Evolutionary conservation across 2,329 filamentous ascomycete species (phyloP), one percentile per base, ranked within the genome.

Genomic region (Camptophora hylomeconis): DNA sequence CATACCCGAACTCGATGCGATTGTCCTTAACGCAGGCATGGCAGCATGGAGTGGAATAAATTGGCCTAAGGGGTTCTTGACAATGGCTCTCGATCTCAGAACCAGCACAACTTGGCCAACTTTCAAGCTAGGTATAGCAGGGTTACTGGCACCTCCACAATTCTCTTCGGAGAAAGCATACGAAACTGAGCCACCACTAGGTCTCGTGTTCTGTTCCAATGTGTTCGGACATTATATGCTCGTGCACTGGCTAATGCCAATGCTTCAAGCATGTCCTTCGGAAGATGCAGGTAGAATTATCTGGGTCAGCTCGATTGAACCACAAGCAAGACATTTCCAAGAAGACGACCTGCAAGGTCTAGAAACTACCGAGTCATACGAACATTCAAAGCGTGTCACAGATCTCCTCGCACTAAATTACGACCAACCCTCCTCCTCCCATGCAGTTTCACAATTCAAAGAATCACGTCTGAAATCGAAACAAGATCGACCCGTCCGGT

Each of bases 221-320:
- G 69, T 93, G 17, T 95, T 98, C 49, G 89, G 89, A 0, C 89
- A 98, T 58, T 95, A 98, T 51, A 59, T 94, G 47, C 72, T 98
- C 14, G 72, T 72, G 10, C 86, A 93, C 52, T 73, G 77, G 47
- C 66, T 95, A 7, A 67, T 79, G 41, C 78, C 82, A 0, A 61
- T 94, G 7, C 66, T 98, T 43, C 58, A 61, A 45, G 60, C 71
- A 28, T 44, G 46, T 21, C 39, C 54, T 32, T 39, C 54, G 20
- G 48, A 60, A 3, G 32, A 55, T 1, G 49, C 51, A 3, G 80
- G 74, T 6, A 72, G 83, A 28, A 67, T 98, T 29, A 69, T 95
- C 39, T 95, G 87, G 86, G 73, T 84, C 7, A 80, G 78, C 38
- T 92, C 80, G 46, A 58, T 94, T 26, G 86, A 93, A 46, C 75